Percentiles rank a stretch among this genome's conserved stretches.
These are phyloP conservation scores for Obelidium mucronatum DNA, from an alignment of 192 early-diverging fungal species.

Conservation along the genomic window DNA sequence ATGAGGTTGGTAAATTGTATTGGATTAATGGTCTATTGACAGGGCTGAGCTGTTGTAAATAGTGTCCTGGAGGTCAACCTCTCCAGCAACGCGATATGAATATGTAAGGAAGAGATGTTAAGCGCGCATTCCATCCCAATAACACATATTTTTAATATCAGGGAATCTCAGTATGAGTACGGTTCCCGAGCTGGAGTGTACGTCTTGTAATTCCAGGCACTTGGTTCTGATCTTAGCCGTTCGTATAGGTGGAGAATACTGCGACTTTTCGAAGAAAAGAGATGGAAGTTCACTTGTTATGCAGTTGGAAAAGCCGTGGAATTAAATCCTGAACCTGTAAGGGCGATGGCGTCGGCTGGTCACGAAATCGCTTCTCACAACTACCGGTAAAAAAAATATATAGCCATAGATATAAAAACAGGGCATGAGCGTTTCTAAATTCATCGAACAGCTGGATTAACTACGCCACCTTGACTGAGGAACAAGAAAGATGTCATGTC, in stretches of 20 bases:
- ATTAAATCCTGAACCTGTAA: conserved; percentile 46
- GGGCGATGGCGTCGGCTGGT: conserved; percentile 45
- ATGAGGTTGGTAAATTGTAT: conserved; percentile 38
- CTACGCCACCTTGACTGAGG: conserved; percentile 35
- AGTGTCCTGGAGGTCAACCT: conserved; percentile 12
- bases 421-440: no score
- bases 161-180: conserved; percentile 61
- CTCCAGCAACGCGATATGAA: conserved; percentile 45
- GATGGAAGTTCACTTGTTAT: conserved; percentile 58
- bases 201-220: neutral
- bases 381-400: conserved; percentile 47
- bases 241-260: conserved; percentile 47
- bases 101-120: no score
- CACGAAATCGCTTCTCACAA: conserved; percentile 64
- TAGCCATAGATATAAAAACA: no score
- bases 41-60: conserved; percentile 4
- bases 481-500: conserved; percentile 47
- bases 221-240: neutral
- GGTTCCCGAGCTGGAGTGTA: conserved; percentile 56
- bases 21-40: neutral
- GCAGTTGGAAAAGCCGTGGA: conserved; percentile 61
- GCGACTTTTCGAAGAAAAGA: conserved; percentile 40
- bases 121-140: no score
- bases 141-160: neutral
- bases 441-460: conserved; percentile 43